Percentiles rank a stretch among this genome's conserved stretches.
These are phyloP conservation scores for Rhizopus sp. DNA, from an alignment of 371 early-diverging fungal genomes.

Conservation along the genomic window DNA sequence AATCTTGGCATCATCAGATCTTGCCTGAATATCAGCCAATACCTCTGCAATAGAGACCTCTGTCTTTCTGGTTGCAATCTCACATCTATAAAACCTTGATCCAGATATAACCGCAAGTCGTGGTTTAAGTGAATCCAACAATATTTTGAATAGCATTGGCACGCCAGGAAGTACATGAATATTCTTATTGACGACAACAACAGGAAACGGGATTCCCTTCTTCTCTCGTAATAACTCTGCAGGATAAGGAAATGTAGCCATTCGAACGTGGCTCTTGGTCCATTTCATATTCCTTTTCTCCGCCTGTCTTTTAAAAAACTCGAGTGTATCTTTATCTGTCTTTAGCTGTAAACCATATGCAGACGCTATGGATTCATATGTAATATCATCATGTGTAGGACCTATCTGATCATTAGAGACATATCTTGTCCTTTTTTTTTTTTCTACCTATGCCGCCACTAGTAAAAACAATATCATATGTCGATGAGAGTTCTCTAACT, in stretches of 20 bases:
- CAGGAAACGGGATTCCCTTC: conserved; percentile 58
- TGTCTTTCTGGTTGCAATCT: conserved; percentile 49
- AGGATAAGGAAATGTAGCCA: conserved; percentile 63
- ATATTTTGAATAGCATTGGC: conserved; percentile 55
- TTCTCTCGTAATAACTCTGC: conserved; percentile 40
- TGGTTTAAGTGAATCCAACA: conserved; percentile 36
- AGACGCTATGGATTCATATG: conserved; percentile 65
- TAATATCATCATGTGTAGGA: conserved; percentile 73
- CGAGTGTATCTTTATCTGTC: conserved; percentile 53
- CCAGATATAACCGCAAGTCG: conserved; percentile 7
- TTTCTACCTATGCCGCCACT: conserved; percentile 64
- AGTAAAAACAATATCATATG: conserved; percentile 64
- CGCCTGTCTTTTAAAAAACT: conserved; percentile 41
- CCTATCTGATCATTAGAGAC: conserved; percentile 25
- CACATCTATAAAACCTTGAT: conserved; percentile 39
- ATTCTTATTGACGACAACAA: conserved; percentile 56
- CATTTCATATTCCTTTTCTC: conserved; percentile 11
- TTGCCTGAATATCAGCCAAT: conserved; percentile 43
- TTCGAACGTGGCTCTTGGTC: conserved; percentile 43
- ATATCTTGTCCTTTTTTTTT: background rate
- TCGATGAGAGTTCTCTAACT: conserved; percentile 42
- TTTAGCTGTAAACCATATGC: conserved; percentile 55
- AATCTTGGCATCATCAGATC: conserved; percentile 45
- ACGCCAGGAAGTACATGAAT: conserved; percentile 69
- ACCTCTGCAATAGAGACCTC: conserved; percentile 57